Base-by-base conservation (phyloP, 768 basidiomycete genomes). In the Hydnomerulius pinastri region DNA sequence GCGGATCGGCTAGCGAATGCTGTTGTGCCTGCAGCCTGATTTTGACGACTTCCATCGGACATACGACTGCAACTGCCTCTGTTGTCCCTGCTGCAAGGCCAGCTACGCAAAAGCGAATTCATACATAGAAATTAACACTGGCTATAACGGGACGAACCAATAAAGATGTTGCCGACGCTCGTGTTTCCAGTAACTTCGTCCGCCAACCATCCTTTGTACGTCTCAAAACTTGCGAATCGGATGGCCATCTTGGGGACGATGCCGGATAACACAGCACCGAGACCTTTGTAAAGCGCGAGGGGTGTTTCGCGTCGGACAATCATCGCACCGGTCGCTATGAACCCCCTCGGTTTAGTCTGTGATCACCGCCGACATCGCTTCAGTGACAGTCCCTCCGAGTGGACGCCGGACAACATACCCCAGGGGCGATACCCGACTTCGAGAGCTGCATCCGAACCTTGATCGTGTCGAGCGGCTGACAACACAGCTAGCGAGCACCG, bases 371-470 rank as follows among this genome's bases (percentile, higher is more conserved):
- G 30, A 50, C 3, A 35, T 18, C 5, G n/a, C 10, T 23, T 58
- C 28, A 47, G 42, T 21, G 28, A 10, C 25, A 15, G 30, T 27
- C 17, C 28, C 18, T 5, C 25, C 24, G 27, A 15, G 6, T 10
- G 20, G 27, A 9, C 21, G 21, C 25, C 32, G 15, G 23, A 20
- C 29, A 3, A 86, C 90, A 66, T 70, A 98, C 97, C 40, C 97
- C 97, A 45, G 90, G 83, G 35, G 77, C 68, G 48, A 77, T 74
- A 28, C 93, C 83, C 9, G 93, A 87, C 70, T 76, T 83, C 51
- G 90, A 91, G 49, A 99, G 85, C 74, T 99, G 97, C 97, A 99
- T 99, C n/a, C 97, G 92, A 59, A 98, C 96, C 75, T 98, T 98
- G 78, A 98, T 98, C 21, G 97, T 98, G 68, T 99, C 97, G 37